phyloP scores from a whole-genome alignment of 2,329 filamentous ascomycete genomes.

The Alternaria metachromatica region DNA sequence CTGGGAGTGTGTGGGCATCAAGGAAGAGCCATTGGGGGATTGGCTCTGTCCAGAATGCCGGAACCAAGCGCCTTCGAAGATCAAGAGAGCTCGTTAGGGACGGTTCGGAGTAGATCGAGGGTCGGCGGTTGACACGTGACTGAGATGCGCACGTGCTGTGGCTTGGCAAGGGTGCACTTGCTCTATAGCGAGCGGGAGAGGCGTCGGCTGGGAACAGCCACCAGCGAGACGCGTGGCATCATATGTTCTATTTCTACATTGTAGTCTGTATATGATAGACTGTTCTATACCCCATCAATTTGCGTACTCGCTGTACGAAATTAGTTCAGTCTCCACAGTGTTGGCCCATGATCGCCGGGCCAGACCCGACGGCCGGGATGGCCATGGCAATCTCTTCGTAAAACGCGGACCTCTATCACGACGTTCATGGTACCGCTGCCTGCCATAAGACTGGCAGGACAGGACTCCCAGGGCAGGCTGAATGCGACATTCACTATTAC shows the following conservation, averaged over 20 bases:
- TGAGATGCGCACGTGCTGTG: slow-evolving; percentile 13
- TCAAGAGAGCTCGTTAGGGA: slow-evolving; percentile 47
- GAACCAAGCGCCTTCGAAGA: slow-evolving; percentile 49
- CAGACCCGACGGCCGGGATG: slow-evolving; percentile 9
- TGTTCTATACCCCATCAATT: slow-evolving; percentile 13
- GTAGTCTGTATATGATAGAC: background rate
- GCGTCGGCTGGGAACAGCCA: slow-evolving; percentile 18
- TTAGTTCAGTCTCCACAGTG: slow-evolving; percentile 8
- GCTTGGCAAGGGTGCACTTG: slow-evolving; percentile 6
- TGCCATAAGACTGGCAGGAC: background rate
- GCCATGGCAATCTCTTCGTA: slow-evolving; percentile 6
- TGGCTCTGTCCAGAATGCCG: slow-evolving; percentile 57
- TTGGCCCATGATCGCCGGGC: slow-evolving; percentile 9
- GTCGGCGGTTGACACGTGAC: slow-evolving; percentile 1
- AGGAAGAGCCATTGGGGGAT: slow-evolving; percentile 57
- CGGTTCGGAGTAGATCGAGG: background rate
- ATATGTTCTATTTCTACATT: background rate
- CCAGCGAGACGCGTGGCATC: background rate
- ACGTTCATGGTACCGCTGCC: background rate
- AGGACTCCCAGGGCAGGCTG: background rate
- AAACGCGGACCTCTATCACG: background rate
- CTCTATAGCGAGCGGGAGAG: slow-evolving; percentile 19
- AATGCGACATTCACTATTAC: background rate
- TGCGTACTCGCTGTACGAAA: slow-evolving; percentile 5
- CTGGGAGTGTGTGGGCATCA: slow-evolving; percentile 67